Conservation (phyloP, 257 asterid genomes). For the Ballota nigra region DNA sequence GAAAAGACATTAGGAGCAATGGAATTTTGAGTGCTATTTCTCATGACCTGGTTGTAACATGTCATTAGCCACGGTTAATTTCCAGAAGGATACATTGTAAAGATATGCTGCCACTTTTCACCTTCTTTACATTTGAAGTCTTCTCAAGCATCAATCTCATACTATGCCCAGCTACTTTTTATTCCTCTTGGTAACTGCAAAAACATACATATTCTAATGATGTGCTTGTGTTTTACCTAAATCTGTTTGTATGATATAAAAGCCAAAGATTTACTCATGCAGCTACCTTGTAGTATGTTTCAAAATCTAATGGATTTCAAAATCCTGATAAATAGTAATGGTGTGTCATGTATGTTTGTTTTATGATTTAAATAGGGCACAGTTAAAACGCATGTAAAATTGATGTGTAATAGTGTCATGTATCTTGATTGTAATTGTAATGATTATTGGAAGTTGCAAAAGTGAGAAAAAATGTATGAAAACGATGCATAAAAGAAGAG, state of each 20-base stretch:
- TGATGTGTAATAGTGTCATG: too few species aligned
- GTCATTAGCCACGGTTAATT: slow-evolving; percentile 82
- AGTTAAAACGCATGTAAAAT: too few species aligned
- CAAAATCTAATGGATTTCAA: neutral
- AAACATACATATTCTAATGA: neutral
- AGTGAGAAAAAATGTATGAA: too few species aligned
- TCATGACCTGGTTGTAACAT: slow-evolving; percentile 32
- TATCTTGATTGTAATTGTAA: too few species aligned
- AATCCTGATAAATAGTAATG: too few species aligned
- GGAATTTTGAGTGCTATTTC: slow-evolving; percentile 1
- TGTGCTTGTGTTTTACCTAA: slow-evolving; percentile 1
- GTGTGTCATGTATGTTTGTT: too few species aligned
- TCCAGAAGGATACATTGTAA: slow-evolving; percentile 70
- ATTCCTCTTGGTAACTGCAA: slow-evolving; percentile 12
- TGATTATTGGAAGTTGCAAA: too few species aligned
- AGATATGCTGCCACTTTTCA: slow-evolving; percentile 77
- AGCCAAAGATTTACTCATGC: neutral
- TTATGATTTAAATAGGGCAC: too few species aligned
- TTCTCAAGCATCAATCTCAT: slow-evolving; percentile 66
- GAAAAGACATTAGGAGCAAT: too few species aligned
- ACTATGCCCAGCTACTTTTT: slow-evolving; percentile 63
- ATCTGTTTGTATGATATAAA: neutral
- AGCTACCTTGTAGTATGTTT: neutral
- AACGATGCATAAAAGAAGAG: too few species aligned
- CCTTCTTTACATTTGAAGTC: slow-evolving; percentile 32